Conservation (phyloP, 805 yeast species). For the Zygoascus bituminiphila region DNA sequence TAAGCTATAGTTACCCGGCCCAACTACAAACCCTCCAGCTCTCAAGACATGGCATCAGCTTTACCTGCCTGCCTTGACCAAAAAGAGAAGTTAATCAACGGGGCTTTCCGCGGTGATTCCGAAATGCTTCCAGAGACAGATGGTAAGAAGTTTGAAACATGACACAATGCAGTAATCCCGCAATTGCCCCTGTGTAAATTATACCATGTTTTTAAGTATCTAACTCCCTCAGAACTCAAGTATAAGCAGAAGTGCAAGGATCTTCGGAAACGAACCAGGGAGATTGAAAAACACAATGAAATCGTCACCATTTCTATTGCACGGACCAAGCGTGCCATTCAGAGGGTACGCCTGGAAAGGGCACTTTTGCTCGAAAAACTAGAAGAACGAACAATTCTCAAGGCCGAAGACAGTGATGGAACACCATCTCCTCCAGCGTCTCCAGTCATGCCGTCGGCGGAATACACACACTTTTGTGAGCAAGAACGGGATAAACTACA, state of each 20-base stretch:
- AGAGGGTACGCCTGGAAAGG: slow-evolving; percentile 76
- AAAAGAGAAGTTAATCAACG: too few relatives aligned
- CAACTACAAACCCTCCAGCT: too few relatives aligned
- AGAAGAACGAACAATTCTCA: slow-evolving; percentile 39
- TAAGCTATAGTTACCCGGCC: background rate
- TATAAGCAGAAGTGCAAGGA: slow-evolving; percentile 63
- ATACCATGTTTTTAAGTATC: too few relatives aligned
- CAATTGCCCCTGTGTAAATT: too few relatives aligned
- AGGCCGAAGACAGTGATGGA: slow-evolving; percentile 24
- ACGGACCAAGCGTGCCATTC: slow-evolving; percentile 66
- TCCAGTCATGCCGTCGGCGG: slow-evolving; percentile 25
- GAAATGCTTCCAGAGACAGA: slow-evolving; percentile 1
- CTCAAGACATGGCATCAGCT: too few relatives aligned
- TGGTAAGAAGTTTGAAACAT: too few relatives aligned
- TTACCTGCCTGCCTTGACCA: too few relatives aligned
- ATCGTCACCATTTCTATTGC: slow-evolving; percentile 65
- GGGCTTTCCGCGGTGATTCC: background rate
- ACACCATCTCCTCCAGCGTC: slow-evolving; percentile 26
- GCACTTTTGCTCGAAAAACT: slow-evolving; percentile 70
- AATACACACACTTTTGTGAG: slow-evolving; percentile 82
- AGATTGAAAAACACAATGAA: slow-evolving; percentile 72
- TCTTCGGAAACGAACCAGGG: slow-evolving; percentile 56
- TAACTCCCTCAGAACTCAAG: slow-evolving; percentile 26
- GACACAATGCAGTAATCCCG: too few relatives aligned
- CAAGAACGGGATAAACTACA: slow-evolving; percentile 68